Evolutionary conservation across 2,329 filamentous ascomycete species (phyloP), one percentile per base, ranked within the genome.

Genomic region (Parafenestella ontariensis): DNA sequence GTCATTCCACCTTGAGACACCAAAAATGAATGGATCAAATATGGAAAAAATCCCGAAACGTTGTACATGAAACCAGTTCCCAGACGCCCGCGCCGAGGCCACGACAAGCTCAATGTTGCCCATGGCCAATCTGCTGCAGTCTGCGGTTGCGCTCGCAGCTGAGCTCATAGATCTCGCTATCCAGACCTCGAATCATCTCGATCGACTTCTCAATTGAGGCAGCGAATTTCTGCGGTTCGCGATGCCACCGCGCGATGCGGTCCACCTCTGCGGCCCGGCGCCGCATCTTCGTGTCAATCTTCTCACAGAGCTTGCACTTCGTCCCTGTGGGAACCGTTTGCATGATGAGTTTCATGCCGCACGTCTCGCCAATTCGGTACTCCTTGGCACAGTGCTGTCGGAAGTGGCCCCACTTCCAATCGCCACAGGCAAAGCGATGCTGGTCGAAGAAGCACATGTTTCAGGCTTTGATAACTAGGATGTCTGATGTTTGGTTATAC

Each of bases 381-480:
- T 97, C 94, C 78, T 92, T 92, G 77, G 90, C 89, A 84, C 94
- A 98, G 75, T 96, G 93, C 77, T 93, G 86, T 64, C 90, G 88
- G 82, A 97, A 97, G 79, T 89, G 89, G 64, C 91, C 90, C 93
- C 93, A 98, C 78, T 92, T 92, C 89, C 90, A 96, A 83, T 92
- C 94, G 71, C 90, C 90, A 80, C 94, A 98, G 53, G 78, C 78
- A 85, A 90, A 96, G 67, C 87, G 85, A 76, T 89, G 92, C 78
- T 94, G 90, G 71, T 97, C 92, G 82, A 93, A 98, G 83, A 95
- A 97, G 82, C 94, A 97, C 94, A 98, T 96, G 73, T 76, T 71
- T 73, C 64, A 72, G 64, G 59, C 58, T 51, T 62, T 61, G 59
- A 70, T 69, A 71, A 68, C 58, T 60, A 62, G 69, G 54, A 43